A percentile compares a stretch with the other conserved stretches of the same genome.
These are phyloP conservation scores for Yamadazyma scolyti DNA, from an alignment of 805 yeast species.

Conservation along the genomic window DNA sequence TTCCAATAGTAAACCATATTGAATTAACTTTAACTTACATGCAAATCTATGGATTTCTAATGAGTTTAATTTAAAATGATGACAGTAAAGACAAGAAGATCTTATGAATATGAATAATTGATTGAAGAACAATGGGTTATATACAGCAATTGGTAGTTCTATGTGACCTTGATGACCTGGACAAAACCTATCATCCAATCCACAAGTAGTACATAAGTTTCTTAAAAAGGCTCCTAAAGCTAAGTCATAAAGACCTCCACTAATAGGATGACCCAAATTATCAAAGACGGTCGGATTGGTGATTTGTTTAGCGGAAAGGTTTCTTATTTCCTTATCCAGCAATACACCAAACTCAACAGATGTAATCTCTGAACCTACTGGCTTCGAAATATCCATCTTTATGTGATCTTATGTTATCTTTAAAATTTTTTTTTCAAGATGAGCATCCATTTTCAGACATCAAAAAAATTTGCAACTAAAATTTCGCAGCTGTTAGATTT, in stretches of 20 bases:
- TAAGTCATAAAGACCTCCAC: constrained; percentile 90
- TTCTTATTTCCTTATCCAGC: constrained; percentile 75
- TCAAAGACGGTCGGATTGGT: constrained; percentile 96
- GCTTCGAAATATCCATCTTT: constrained; percentile 90
- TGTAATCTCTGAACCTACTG: constrained; percentile 90
- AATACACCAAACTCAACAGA: constrained; percentile 91
- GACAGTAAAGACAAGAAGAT: constrained; percentile 86
- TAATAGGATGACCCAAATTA: constrained; percentile 91
- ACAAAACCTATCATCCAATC: constrained; percentile 88
- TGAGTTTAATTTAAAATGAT: constrained; percentile 68
- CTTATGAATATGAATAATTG: constrained; percentile 85
- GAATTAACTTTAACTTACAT: constrained; percentile 77
- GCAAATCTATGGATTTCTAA: constrained; percentile 71
- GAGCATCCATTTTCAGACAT: constrained; percentile 1
- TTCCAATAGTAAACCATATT: constrained; percentile 84
- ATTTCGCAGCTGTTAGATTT: neutral
- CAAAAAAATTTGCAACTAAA: neutral
- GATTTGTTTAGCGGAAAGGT: constrained; percentile 90
- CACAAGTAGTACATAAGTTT: constrained; percentile 92
- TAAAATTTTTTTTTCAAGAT: constrained; percentile 7
- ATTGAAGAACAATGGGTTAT: constrained; percentile 90
- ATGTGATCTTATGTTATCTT: constrained; percentile 1
- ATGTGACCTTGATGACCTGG: constrained; percentile 99
- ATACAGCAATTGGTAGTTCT: constrained; percentile 92
- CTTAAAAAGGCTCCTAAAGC: constrained; percentile 92